These are phyloP conservation scores for Trypanosoma lewisi DNA, from an alignment of 208 protist species.

Conservation along the genomic window DNA sequence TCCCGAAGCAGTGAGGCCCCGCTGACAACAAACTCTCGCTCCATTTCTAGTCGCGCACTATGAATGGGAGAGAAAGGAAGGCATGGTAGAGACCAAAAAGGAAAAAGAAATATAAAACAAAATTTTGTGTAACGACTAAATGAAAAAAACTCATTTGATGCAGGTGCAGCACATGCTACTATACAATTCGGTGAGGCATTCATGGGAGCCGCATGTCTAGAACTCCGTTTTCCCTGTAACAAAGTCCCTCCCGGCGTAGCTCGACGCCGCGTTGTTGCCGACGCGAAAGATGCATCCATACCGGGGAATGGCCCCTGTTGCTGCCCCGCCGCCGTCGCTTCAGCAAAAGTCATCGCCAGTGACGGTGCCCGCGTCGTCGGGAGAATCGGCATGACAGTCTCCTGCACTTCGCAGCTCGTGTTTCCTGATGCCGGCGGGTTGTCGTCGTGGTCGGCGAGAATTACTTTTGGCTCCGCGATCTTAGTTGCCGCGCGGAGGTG, in stretches of 20 bases:
- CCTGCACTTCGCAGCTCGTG: background rate
- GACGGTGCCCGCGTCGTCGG: background rate
- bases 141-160: no score
- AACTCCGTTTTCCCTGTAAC: background rate
- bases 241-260: background rate
- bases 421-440: no score
- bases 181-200: no score
- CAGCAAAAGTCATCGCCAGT: background rate
- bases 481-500: background rate
- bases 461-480: background rate
- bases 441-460: background rate
- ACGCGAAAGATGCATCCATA: conserved; percentile 1
- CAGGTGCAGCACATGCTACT: no score
- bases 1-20: no score
- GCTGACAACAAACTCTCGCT: no score
- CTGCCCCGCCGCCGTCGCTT: no score
- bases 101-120: no score
- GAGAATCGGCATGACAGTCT: background rate
- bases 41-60: no score
- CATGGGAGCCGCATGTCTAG: background rate
- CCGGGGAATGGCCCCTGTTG: background rate
- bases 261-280: background rate
- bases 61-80: no score
- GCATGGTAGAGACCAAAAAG: no score
- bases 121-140: no score